Conservation (phyloP, 129 eudicot genomes). For the Solidago caesia region DNA sequence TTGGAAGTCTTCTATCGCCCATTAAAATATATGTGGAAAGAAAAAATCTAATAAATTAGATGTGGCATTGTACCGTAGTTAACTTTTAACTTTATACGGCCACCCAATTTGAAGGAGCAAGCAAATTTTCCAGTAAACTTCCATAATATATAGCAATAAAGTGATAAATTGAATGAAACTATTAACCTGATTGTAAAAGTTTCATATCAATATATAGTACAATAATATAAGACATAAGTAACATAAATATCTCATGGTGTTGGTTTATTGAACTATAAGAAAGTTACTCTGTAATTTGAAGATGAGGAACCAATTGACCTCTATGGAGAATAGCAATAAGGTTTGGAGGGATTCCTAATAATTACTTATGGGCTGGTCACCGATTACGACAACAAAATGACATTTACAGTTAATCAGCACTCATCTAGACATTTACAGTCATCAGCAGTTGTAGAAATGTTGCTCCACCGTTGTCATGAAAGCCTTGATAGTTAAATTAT, state of each 20-base stretch:
- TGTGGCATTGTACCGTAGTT: no score
- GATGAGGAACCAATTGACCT: conserved; percentile 3
- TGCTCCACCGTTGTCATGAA: no score
- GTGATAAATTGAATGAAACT: no score
- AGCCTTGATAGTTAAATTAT: no score
- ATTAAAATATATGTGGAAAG: no score
- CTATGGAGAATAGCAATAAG: conserved; percentile 30
- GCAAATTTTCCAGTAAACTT: not conserved
- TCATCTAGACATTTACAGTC: not conserved
- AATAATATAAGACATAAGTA: not conserved
- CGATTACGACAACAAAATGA: no score
- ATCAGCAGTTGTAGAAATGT: no score
- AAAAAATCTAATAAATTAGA: no score
- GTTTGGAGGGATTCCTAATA: conserved; percentile 41
- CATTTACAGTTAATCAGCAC: not conserved
- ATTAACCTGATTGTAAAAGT: no score
- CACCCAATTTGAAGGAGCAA: not conserved
- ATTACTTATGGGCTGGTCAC: not conserved
- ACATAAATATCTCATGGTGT: not conserved
- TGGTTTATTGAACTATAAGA: not conserved
- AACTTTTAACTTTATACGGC: not conserved
- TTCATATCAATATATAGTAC: no score
- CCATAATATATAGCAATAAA: no score
- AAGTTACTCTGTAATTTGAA: not conserved
- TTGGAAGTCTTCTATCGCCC: not conserved